Base-by-base conservation (phyloP, 2,329 filamentous ascomycete genomes). In the Microdochium nivale region DNA sequence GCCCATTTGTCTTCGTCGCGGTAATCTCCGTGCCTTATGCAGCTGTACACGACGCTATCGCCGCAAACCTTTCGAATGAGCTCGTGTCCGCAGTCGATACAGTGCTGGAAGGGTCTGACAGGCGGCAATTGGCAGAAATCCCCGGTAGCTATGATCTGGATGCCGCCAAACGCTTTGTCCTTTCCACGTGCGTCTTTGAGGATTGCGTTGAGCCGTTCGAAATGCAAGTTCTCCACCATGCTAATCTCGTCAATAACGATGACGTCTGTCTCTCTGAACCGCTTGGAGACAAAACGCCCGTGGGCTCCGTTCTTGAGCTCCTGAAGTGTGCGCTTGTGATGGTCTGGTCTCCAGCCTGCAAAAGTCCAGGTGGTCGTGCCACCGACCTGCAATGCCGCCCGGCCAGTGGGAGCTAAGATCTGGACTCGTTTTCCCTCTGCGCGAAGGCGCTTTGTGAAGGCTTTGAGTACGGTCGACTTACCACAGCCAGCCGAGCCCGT, bases 201-300 rank as follows among this genome's bases (percentile, higher is more conserved):
- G 2, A 79, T 58, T 3, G 58, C 61, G 52, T 78, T 76, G 13
- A 80, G 62, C 13, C 79, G 71, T 53, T 79, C 73, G 25, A 83
- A 75, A 48, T 75, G 68, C 7, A 72, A 60, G 51, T 75, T 79
- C 49, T 82, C 78, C 0, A 85, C 70, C 83, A 86, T 86, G 55
- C 76, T 81, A 52, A 87, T 79, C 62, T 86, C 83, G 56, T 86
- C 82, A 16, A 86, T 79, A 24, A 86, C 72, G 1, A 86, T 68
- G 1, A 83, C 75, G 49, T 84, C 70, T 0, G 76, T 80, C 0
- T 62, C 30, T 0, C 21, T 58, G 1, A 81, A 62, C 0, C 74
- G 67, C 1, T 67, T 60, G 23, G 55, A 62, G 0, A 69, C 59
- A 2, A 63, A 59, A 10, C 63, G 66, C 24, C 65, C 57, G 19